Percentiles rank a stretch among this genome's conserved stretches.
phyloP scores from a whole-genome alignment of 129 eudicot genomes.

The Artemisia tridentata region DNA sequence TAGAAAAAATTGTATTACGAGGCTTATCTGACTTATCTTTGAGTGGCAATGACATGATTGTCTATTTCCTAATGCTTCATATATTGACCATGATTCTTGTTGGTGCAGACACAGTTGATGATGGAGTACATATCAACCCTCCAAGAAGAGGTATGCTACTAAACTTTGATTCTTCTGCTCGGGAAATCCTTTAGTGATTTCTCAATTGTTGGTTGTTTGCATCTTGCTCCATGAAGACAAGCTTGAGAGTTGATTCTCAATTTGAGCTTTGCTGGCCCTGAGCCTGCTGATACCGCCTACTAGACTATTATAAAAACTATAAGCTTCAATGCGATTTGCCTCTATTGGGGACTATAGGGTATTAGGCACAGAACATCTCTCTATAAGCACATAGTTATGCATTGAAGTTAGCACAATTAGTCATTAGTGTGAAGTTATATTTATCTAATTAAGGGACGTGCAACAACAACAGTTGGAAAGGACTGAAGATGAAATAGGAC shows the following conservation, averaged over 20 bases:
- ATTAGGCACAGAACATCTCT: too few species aligned
- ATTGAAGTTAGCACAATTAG: too few species aligned
- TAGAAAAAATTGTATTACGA: too few species aligned
- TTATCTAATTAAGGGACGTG: too few species aligned
- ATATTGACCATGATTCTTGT: not conserved
- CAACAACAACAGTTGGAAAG: too few species aligned
- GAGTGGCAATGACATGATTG: too few species aligned
- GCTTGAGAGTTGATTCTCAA: not conserved
- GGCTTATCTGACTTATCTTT: too few species aligned
- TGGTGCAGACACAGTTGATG: constrained; percentile 23
- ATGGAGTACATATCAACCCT: constrained; percentile 15
- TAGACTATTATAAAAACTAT: not conserved
- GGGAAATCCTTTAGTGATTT: not conserved
- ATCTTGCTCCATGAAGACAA: too few species aligned
- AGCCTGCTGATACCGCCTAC: not conserved
- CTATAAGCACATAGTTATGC: too few species aligned
- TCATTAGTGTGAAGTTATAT: too few species aligned
- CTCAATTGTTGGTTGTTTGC: not conserved
- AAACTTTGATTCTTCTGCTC: not conserved
- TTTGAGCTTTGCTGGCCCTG: not conserved
- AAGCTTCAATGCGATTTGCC: not conserved
- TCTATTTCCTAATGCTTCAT: too few species aligned
- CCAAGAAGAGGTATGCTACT: constrained; percentile 17
- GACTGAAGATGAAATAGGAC: too few species aligned
- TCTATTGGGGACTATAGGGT: not conserved